phyloP scores from a whole-genome alignment of 2,329 filamentous ascomycete species.

The Neonectria faginata region DNA sequence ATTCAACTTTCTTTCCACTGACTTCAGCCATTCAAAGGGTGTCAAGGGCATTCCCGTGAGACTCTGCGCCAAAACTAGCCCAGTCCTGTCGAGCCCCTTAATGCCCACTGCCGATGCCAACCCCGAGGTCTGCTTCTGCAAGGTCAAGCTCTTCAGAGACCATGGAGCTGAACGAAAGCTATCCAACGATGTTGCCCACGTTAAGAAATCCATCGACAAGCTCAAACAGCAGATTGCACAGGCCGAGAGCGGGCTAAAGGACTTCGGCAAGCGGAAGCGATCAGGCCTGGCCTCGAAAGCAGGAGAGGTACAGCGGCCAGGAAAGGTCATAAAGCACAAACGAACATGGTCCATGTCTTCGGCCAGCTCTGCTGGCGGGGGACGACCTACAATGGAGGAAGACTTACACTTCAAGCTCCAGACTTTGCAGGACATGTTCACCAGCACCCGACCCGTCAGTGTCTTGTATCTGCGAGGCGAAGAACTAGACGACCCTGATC shows the following conservation, averaged over 20 bases:
- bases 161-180: conserved; percentile 96
- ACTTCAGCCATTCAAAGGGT: conserved; percentile 98
- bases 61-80: conserved; percentile 89
- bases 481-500: conserved; percentile 82
- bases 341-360: conserved; percentile 96
- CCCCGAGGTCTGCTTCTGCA: conserved; percentile 90
- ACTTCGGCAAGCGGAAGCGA: conserved; percentile 74
- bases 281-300: conserved; percentile 61
- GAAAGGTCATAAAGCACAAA: conserved; percentile 92
- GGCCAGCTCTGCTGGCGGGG: conserved; percentile 66
- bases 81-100: conserved; percentile 66
- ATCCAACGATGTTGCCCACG: conserved; percentile 92
- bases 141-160: conserved; percentile 96
- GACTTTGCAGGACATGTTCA: conserved; percentile 88
- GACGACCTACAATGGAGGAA: conserved; percentile 71
- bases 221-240: conserved; percentile 93
- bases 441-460: conserved; percentile 82
- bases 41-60: conserved; percentile 97
- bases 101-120: conserved; percentile 58
- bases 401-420: conserved; percentile 83
- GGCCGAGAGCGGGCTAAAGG: conserved; percentile 74
- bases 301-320: conserved; percentile 69
- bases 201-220: conserved; percentile 97
- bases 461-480: conserved; percentile 82
- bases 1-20: conserved; percentile 98